These are phyloP conservation scores for Mucor velutinosus DNA, from an alignment of 371 early-diverging fungal species.

Conservation along the genomic window DNA sequence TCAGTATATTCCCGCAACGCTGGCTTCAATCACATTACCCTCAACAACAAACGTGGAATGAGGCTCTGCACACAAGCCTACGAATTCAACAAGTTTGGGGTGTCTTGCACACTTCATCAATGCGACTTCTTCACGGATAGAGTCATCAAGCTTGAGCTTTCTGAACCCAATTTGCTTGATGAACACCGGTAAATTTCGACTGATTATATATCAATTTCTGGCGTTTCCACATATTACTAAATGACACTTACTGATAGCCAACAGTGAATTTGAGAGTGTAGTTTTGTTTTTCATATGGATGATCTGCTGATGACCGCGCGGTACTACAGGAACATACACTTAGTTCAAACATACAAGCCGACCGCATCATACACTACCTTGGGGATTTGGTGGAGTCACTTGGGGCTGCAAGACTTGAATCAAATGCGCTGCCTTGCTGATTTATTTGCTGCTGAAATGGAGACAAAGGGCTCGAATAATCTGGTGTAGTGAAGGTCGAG, in stretches of 20 bases:
- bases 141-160: slow-evolving; percentile 31
- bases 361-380: neutral
- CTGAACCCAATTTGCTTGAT: slow-evolving; percentile 29
- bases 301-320: neutral
- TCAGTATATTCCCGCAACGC: neutral
- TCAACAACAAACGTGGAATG: slow-evolving; percentile 38
- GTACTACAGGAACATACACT: neutral
- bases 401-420: neutral
- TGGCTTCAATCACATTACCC: neutral
- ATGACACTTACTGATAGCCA: neutral
- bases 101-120: slow-evolving; percentile 43
- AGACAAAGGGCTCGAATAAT: neutral
- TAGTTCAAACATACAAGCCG: neutral
- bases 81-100: slow-evolving; percentile 41
- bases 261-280: neutral
- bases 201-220: neutral
- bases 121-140: slow-evolving; percentile 35
- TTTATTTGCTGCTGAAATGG: neutral
- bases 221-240: neutral
- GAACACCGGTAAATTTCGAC: slow-evolving; percentile 54
- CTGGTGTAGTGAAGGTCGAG: neutral
- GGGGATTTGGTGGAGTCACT: neutral
- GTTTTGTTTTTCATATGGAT: neutral
- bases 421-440: neutral
- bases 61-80: slow-evolving; percentile 30